phyloP scores from a whole-genome alignment of 2,329 filamentous ascomycete genomes.

The Talaromyces sp. region DNA sequence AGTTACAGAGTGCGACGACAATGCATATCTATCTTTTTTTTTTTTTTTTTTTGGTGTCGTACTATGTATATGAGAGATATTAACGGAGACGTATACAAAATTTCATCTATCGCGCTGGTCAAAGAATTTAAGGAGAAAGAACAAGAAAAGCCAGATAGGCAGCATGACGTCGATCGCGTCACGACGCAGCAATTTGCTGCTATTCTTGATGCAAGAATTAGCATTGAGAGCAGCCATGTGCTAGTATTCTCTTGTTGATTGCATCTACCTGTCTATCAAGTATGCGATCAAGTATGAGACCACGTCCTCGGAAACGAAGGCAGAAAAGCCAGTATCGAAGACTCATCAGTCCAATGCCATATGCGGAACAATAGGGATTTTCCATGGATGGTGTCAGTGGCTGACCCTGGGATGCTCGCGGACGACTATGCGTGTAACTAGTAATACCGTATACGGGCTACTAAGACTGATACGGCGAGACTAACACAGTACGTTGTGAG shows the following conservation, averaged over 20 bases:
- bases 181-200: neutral
- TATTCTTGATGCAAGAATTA: neutral
- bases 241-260: neutral
- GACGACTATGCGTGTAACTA: neutral
- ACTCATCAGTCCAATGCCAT: neutral
- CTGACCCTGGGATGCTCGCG: constrained; percentile 10
- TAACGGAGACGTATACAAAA: neutral
- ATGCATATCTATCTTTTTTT: too few relatives aligned
- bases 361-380: neutral
- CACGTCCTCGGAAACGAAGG: neutral
- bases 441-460: neutral
- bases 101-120: neutral
- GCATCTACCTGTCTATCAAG: neutral
- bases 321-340: neutral
- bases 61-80: neutral
- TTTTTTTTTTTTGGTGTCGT: neutral
- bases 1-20: neutral
- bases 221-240: neutral
- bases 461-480: neutral
- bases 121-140: too few relatives aligned
- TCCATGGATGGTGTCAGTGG: constrained; percentile 15
- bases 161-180: neutral
- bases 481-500: too few relatives aligned
- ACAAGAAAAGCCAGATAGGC: neutral
- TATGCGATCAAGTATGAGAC: neutral